phyloP scores from a whole-genome alignment of 257 asterid genomes.

The Primulina huaijiensis region DNA sequence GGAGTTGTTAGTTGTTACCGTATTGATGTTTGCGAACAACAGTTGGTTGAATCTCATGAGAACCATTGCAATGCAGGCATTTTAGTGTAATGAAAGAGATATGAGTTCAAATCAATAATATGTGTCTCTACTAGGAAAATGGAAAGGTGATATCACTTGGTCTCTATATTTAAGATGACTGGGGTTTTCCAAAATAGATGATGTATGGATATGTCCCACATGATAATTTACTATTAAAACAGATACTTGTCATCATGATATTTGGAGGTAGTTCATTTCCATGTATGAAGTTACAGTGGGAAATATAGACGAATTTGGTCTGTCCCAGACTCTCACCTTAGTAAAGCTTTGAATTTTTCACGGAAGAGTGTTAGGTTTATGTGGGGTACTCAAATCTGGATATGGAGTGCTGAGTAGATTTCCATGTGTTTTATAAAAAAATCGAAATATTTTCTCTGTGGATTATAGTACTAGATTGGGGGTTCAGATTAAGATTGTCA shows the following conservation, averaged over 20 bases:
- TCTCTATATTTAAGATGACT: not conserved
- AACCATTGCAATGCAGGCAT: not conserved
- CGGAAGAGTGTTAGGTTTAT: not conserved
- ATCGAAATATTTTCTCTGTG: not conserved
- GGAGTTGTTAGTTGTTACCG: not conserved
- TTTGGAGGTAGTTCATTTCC: not conserved
- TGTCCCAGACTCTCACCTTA: not conserved
- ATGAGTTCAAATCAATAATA: too few relatives aligned
- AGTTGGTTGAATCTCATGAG: not conserved
- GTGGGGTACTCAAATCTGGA: not conserved
- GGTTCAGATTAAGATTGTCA: not conserved
- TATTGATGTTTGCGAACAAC: not conserved
- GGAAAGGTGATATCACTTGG: not conserved
- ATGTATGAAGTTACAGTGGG: not conserved
- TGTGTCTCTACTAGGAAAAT: not conserved
- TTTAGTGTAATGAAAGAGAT: not conserved
- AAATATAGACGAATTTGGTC: not conserved
- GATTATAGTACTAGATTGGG: not conserved
- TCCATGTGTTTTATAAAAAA: not conserved
- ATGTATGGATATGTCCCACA: not conserved
- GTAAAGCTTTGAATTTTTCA: not conserved
- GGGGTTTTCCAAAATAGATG: not conserved
- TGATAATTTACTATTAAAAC: not conserved
- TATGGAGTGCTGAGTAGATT: not conserved
- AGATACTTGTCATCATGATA: not conserved